Base-by-base conservation (phyloP, 371 early-diverging fungal genomes). In the Circinella umbellata region DNA sequence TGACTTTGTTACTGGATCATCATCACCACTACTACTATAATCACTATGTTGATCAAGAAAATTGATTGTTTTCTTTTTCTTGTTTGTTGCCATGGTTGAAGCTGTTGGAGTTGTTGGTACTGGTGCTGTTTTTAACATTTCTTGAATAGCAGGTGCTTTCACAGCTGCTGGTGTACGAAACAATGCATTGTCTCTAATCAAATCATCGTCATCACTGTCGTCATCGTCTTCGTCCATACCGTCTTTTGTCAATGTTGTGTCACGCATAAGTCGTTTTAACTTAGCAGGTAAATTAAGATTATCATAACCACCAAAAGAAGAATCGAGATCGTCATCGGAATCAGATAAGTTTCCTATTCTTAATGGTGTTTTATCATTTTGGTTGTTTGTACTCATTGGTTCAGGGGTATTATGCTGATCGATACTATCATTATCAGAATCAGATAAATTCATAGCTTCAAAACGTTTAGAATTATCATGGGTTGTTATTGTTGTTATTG, bases 181-280 rank as follows among this genome's bases (percentile, higher is more conserved):
- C 48, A 72, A 42, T 0, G 67, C 54, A 61, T 60, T 57, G 47
- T 70, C 70, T 17, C 61, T 18, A 34, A 69, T 47, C n/a, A 54
- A 61, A 37, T 71, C 69, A 37, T 68, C 73, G 11, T 72, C 69
- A 34, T 64, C 60, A 47, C 48, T 54, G 3, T 68, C 69, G n/a
- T 65, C 65, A 14, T 60, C 65, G 51, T 48, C 63, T 9, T 63
- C 63, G n/a, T 51, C 63, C 20, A 48, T 46, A n/a, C 17, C 18
- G 13, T 10, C 53, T 15, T 57, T 69, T 4, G 62, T 46, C 27
- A 69, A 38, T 14, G 49, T 54, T 8, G 65, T 57, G 37, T 61
- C 66, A 15, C 65, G 73, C 73, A 72, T 65, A 5, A 72, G 20
- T 53, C 73, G 68, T 57, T 69, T 68, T 36, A 72, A 20, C 51